These are phyloP conservation scores for Sphaerulina vaccinii DNA, from an alignment of 2,329 filamentous ascomycete species.

Conservation along the genomic window DNA sequence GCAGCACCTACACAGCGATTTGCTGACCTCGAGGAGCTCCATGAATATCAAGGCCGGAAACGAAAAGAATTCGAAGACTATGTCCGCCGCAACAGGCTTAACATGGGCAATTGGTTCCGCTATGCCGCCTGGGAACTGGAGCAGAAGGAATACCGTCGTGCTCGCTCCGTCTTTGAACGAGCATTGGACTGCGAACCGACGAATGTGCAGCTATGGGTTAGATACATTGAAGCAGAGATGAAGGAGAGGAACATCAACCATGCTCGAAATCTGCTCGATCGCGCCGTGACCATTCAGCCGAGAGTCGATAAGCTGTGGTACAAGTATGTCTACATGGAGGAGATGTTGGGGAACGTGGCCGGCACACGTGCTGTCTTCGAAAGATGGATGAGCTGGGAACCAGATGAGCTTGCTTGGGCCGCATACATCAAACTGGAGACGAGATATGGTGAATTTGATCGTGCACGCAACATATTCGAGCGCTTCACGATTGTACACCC, in stretches of 20 bases:
- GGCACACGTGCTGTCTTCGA: constrained; percentile 94
- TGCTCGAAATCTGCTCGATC: constrained; percentile 88
- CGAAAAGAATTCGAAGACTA: constrained; percentile 97
- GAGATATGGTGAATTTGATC: constrained; percentile 85
- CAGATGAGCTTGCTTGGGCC: constrained; percentile 91
- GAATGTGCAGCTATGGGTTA: constrained; percentile 81
- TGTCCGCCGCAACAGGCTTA: constrained; percentile 88
- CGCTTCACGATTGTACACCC: constrained; percentile 90
- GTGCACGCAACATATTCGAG: constrained; percentile 85
- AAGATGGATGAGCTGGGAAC: constrained; percentile 98
- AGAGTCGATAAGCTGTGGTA: constrained; percentile 97
- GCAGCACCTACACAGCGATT: constrained; percentile 93
- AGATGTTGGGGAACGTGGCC: constrained; percentile 91
- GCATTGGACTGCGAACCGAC: constrained; percentile 90
- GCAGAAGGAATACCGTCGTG: constrained; percentile 93
- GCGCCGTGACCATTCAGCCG: constrained; percentile 88
- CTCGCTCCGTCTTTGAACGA: constrained; percentile 89
- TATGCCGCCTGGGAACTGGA: constrained; percentile 98
- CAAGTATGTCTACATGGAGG: constrained; percentile 98
- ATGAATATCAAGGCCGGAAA: constrained; percentile 95
- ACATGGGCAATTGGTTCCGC: constrained; percentile 98
- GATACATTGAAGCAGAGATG: constrained; percentile 96
- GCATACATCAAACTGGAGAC: constrained; percentile 98
- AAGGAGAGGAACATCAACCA: constrained; percentile 94
- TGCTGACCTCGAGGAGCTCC: constrained; percentile 92